These are phyloP conservation scores for Yamadazyma jaroonii DNA, from an alignment of 1,139 yeast species.

Conservation along the genomic window DNA sequence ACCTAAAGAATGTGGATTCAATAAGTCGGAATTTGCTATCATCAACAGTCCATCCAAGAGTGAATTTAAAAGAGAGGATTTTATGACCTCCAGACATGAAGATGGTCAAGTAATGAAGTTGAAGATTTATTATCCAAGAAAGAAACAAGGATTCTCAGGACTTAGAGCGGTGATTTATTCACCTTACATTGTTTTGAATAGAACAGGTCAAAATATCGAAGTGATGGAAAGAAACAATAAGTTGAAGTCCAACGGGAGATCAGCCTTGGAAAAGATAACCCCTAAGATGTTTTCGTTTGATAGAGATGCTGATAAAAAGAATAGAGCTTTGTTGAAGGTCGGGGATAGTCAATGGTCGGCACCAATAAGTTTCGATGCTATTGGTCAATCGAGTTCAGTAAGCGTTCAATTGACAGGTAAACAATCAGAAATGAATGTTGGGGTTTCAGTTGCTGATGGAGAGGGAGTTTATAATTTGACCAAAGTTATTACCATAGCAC, in stretches of 20 bases:
- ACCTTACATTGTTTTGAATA: constrained; percentile 80
- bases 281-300: constrained; percentile 90
- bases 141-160: constrained; percentile 43
- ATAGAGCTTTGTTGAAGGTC: constrained; percentile 67
- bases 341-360: constrained; percentile 75
- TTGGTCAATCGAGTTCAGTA: constrained; percentile 78
- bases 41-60: constrained; percentile 59
- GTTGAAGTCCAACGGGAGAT: constrained; percentile 31
- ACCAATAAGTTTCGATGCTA: constrained; percentile 82
- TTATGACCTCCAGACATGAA: constrained; percentile 45
- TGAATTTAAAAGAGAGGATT: constrained; percentile 56
- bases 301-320: constrained; percentile 52
- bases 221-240: constrained; percentile 60
- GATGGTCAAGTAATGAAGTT: constrained; percentile 70
- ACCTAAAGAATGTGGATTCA: constrained; percentile 63
- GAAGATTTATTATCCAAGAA: constrained; percentile 62
- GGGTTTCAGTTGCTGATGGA: constrained; percentile 79
- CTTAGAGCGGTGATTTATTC: constrained; percentile 68
- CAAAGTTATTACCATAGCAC: constrained; percentile 76
- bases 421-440: constrained; percentile 71
- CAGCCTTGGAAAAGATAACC: constrained; percentile 21
- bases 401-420: constrained; percentile 55
- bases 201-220: constrained; percentile 67
- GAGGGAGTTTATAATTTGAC: constrained; percentile 77
- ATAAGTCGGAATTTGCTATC: constrained; percentile 76